phyloP scores from a whole-genome alignment of 345 rosid genomes.

The Hibiscus mutabilis region DNA sequence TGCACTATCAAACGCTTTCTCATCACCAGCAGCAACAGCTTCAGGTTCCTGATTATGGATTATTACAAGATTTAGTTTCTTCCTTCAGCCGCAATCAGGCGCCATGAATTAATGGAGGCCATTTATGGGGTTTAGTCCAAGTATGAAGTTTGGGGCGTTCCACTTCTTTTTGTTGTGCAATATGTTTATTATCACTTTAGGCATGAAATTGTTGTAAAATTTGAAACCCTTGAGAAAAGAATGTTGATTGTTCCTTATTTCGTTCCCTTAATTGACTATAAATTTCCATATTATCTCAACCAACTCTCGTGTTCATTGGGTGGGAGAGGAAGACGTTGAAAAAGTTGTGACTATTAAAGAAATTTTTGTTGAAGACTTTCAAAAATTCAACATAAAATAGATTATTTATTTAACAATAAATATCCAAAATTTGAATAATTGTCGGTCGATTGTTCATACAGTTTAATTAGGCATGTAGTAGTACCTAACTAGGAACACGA shows the following conservation, averaged over 20 bases:
- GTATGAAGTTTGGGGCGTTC: background rate
- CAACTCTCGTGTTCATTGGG: background rate
- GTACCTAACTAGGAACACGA: no score
- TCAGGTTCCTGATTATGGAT: slow-evolving; percentile 26
- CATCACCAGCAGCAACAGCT: slow-evolving; percentile 11
- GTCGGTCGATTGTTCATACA: no score
- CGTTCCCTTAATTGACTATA: background rate
- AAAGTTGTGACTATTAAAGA: no score
- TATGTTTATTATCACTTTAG: background rate
- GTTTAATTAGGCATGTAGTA: no score
- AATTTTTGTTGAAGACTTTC: no score
- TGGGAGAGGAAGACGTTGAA: no score
- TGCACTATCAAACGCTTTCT: background rate
- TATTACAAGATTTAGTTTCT: slow-evolving; percentile 31
- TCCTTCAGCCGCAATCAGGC: slow-evolving; percentile 20
- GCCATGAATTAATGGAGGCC: slow-evolving; percentile 18
- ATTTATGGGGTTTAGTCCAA: background rate
- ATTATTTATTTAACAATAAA: no score
- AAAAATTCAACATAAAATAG: no score
- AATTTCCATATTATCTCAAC: background rate
- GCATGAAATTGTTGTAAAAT: background rate
- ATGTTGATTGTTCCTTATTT: background rate
- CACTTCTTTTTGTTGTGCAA: background rate
- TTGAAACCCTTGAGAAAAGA: background rate
- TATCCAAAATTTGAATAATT: no score